These are phyloP conservation scores for Spathaspora passalidarum DNA, from an alignment of 805 yeast species.

Conservation along the genomic window DNA sequence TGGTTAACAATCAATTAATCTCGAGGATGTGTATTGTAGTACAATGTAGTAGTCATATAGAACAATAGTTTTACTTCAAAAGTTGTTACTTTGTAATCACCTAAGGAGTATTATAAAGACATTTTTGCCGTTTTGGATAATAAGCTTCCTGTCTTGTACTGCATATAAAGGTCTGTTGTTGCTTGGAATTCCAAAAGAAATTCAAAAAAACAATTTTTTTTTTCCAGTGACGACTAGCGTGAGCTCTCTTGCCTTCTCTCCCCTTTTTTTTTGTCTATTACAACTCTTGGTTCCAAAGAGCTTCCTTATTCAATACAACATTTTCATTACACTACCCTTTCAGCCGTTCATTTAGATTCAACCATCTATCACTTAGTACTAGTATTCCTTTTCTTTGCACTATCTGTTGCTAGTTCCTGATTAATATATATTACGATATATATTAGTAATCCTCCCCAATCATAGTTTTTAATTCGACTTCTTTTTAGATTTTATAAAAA, in stretches of 20 bases:
- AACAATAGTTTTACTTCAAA: too few relatives aligned
- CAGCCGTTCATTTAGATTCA: neutral
- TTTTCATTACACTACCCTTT: neutral
- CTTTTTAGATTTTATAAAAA: neutral
- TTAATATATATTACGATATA: neutral
- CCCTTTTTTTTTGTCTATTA: too few relatives aligned
- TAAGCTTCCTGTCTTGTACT: neutral
- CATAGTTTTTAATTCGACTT: neutral
- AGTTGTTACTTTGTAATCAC: too few relatives aligned
- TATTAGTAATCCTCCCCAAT: neutral
- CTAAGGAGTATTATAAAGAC: too few relatives aligned
- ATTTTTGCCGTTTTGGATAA: neutral
- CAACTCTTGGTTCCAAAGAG: too few relatives aligned
- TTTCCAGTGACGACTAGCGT: neutral
- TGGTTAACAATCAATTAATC: neutral
- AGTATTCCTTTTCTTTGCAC: neutral
- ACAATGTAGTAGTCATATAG: too few relatives aligned
- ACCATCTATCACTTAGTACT: neutral
- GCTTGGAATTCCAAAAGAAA: neutral
- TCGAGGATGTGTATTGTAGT: too few relatives aligned
- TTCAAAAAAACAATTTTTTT: neutral
- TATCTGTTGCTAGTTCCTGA: neutral
- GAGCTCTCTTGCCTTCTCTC: neutral
- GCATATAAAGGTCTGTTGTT: neutral
- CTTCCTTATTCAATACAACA: neutral